Percentiles rank a stretch among this genome's conserved stretches.
Conservation (phyloP, 2,329 filamentous ascomycete genomes). For the Arthrinium puccinioides region DNA sequence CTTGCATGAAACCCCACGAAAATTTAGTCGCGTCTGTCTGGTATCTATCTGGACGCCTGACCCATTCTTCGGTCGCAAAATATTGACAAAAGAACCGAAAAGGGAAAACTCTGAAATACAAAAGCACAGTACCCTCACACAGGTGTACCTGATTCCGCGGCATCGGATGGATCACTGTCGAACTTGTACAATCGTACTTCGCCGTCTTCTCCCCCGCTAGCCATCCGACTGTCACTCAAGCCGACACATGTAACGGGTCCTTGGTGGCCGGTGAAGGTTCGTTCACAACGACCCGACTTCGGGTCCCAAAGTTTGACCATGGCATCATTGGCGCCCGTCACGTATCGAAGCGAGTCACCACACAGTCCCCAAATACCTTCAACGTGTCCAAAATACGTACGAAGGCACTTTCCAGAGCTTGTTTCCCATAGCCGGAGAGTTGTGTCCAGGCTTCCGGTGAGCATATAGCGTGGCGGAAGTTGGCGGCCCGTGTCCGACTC, state of each 20-base stretch:
- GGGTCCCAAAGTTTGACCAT: constrained; percentile 71
- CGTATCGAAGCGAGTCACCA: constrained; percentile 79
- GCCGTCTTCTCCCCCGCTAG: constrained; percentile 88
- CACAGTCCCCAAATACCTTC: constrained; percentile 94
- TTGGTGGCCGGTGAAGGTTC: constrained; percentile 84
- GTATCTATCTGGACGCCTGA: too few relatives aligned
- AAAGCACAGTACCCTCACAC: too few relatives aligned
- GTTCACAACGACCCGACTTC: constrained; percentile 80
- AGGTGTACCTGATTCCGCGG: constrained; percentile 44
- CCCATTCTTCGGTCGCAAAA: too few relatives aligned
- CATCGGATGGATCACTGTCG: constrained; percentile 37
- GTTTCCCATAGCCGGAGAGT: constrained; percentile 93
- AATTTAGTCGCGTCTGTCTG: too few relatives aligned
- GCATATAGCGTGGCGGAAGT: constrained; percentile 80
- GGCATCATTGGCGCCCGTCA: constrained; percentile 85
- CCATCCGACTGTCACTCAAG: constrained; percentile 81
- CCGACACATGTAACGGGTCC: constrained; percentile 92
- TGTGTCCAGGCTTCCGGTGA: constrained; percentile 84
- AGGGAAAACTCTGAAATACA: too few relatives aligned
- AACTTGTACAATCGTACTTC: constrained; percentile 84
- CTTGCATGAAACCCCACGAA: too few relatives aligned
- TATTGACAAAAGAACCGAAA: too few relatives aligned
- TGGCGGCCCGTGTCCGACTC: constrained; percentile 54
- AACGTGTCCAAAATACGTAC: constrained; percentile 93
- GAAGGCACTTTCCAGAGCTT: constrained; percentile 70